Conservation (phyloP, 202 grass and related monocot genomes). For the Panicum hallii region DNA sequence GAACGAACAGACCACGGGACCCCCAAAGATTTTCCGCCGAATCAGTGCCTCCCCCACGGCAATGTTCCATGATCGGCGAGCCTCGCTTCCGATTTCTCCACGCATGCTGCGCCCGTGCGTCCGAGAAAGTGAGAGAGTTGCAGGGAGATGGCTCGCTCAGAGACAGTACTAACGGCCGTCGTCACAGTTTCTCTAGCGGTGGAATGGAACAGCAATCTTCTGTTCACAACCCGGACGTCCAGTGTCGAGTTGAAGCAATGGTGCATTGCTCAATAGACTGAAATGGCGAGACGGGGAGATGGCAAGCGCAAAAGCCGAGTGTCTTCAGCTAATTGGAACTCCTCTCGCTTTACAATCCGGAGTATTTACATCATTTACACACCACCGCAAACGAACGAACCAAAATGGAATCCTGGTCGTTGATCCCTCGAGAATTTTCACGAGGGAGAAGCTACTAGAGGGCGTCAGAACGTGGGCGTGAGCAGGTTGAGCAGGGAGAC, state of each 20-base stretch:
- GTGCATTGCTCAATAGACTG: neutral
- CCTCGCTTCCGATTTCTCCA: neutral
- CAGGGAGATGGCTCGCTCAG: neutral
- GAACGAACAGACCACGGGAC: conserved; percentile 16
- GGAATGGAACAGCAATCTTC: neutral
- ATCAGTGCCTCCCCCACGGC: neutral
- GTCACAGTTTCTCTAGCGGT: neutral
- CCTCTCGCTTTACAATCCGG: conserved; percentile 31
- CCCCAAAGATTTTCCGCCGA: conserved; percentile 15
- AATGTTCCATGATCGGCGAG: neutral
- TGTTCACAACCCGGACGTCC: neutral
- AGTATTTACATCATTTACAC: conserved; percentile 62
- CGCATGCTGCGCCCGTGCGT: neutral
- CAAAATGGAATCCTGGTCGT: conserved; percentile 42
- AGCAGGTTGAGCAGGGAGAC: conserved; percentile 76
- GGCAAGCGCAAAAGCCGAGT: neutral
- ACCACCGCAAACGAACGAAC: conserved; percentile 29
- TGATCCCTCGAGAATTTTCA: neutral
- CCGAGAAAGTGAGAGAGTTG: neutral
- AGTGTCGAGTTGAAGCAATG: neutral
- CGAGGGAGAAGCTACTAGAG: neutral
- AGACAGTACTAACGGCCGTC: neutral
- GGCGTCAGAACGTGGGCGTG: conserved; percentile 59
- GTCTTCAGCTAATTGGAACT: neutral
- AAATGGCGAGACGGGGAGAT: neutral